Percentiles rank a stretch among this genome's conserved stretches.
Evolutionary conservation across 805 yeast genomes (phyloP).

Genomic region (Yamadazyma endophytica): DNA sequence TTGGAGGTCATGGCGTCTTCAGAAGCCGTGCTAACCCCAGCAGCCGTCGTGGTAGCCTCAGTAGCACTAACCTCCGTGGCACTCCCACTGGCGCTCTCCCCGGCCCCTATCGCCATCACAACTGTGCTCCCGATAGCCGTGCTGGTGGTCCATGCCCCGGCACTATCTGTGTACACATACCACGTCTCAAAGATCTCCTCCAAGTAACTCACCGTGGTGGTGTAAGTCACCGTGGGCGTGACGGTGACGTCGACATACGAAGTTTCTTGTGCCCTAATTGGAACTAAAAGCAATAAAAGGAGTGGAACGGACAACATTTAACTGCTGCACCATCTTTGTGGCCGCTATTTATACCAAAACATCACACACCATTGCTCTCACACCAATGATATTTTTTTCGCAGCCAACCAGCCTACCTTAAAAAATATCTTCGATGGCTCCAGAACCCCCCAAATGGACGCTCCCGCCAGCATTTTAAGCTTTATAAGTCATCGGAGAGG

Average conservation of each 20-base stretch:
- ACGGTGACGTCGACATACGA: no score
- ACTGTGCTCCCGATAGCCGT: constrained; percentile 12
- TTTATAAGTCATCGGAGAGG: no score
- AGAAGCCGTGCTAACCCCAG: neutral
- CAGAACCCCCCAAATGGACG: no score
- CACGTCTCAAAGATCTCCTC: constrained; percentile 23
- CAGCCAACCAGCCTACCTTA: no score
- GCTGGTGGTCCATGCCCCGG: constrained; percentile 23
- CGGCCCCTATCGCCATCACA: constrained; percentile 2
- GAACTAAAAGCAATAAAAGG: constrained; percentile 12
- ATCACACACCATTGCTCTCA: no score
- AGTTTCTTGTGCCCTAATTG: no score
- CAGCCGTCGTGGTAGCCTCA: neutral
- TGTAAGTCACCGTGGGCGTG: constrained; percentile 26
- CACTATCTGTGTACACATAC: constrained; percentile 26
- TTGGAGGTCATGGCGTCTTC: neutral
- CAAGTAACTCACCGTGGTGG: constrained; percentile 24
- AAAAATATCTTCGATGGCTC: no score
- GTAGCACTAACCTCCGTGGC: neutral
- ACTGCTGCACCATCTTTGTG: neutral
- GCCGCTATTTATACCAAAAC: neutral
- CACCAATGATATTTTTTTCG: no score
- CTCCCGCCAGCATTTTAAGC: no score
- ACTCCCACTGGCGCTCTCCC: neutral
- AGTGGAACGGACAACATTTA: no score